phyloP scores from a whole-genome alignment of 495 filamentous ascomycete genomes.

The Hypoxylon intermedium region DNA sequence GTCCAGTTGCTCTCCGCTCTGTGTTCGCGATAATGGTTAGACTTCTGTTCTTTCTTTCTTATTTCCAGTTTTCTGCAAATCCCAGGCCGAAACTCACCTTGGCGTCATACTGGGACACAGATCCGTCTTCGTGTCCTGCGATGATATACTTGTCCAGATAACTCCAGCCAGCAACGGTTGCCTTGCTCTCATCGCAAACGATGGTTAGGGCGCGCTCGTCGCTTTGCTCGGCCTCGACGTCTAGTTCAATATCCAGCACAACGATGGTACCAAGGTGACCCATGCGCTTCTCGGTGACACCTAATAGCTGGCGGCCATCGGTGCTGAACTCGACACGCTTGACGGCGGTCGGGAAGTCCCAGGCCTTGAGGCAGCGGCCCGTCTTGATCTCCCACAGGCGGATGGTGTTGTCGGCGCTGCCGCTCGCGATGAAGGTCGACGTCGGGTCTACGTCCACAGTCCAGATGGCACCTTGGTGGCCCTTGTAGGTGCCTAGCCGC shows the following conservation, averaged over 20 bases:
- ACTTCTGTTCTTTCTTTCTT: not conserved
- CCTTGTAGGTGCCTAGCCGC: constrained; percentile 92
- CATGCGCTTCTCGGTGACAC: constrained; percentile 97
- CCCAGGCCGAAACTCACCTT: constrained; percentile 64
- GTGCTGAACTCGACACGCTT: constrained; percentile 96
- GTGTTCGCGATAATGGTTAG: constrained; percentile 20
- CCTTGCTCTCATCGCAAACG: constrained; percentile 91
- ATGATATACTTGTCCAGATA: constrained; percentile 93
- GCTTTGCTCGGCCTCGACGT: constrained; percentile 80
- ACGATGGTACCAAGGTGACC: constrained; percentile 92
- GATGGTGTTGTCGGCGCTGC: constrained; percentile 97
- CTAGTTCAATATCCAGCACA: constrained; percentile 82
- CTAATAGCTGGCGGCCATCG: constrained; percentile 85
- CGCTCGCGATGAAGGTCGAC: constrained; percentile 89
- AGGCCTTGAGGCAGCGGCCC: constrained; percentile 90
- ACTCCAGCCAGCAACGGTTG: constrained; percentile 95
- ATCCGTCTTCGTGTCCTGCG: constrained; percentile 95
- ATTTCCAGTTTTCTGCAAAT: not conserved
- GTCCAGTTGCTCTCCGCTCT: constrained; percentile 82
- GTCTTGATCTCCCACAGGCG: constrained; percentile 96
- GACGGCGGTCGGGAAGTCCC: constrained; percentile 95
- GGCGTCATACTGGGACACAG: constrained; percentile 90
- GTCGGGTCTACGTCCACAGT: constrained; percentile 97
- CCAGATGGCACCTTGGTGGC: constrained; percentile 98
- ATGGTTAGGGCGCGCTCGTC: constrained; percentile 83